A percentile compares a stretch with the other conserved stretches of the same genome.
phyloP scores from a whole-genome alignment of 2,329 filamentous ascomycete genomes.

The Hypoxylon sp. region DNA sequence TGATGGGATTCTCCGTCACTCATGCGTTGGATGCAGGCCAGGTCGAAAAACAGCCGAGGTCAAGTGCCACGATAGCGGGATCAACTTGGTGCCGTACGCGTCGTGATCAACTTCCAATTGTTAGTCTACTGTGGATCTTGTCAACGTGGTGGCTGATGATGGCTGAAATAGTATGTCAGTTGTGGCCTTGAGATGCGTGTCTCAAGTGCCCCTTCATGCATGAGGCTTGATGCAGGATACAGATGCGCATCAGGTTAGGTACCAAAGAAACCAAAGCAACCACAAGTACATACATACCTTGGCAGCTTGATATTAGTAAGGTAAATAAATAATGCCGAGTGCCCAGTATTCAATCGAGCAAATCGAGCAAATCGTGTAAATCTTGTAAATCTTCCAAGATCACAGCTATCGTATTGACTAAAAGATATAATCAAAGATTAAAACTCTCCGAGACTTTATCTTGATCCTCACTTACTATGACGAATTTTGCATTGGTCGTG shows the following conservation, averaged over 20 bases:
- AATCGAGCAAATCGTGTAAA: not conserved
- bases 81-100: conserved; percentile 1
- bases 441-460: conserved; percentile 1
- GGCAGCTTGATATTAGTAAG: too few relatives aligned
- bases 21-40: not conserved
- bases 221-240: conserved; percentile 14
- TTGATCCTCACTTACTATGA: conserved; percentile 30
- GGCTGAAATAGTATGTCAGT: conserved; percentile 15
- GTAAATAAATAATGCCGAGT: too few relatives aligned
- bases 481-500: conserved; percentile 11
- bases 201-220: conserved; percentile 27
- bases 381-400: conserved; percentile 9
- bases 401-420: conserved; percentile 8
- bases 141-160: conserved; percentile 22
- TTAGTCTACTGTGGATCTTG: too few relatives aligned
- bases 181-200: conserved; percentile 7
- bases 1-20: conserved; percentile 5
- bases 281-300: too few relatives aligned
- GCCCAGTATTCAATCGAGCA: too few relatives aligned
- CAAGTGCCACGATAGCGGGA: conserved; percentile 9
- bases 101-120: too few relatives aligned
- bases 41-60: conserved; percentile 17
- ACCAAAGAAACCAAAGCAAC: too few relatives aligned
- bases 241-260: too few relatives aligned
- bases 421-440: conserved; percentile 3